Percentiles rank a stretch among this genome's conserved stretches.
Evolutionary conservation across 139 green algal genomes (phyloP).

Genomic region (Haematococcus sp.): DNA sequence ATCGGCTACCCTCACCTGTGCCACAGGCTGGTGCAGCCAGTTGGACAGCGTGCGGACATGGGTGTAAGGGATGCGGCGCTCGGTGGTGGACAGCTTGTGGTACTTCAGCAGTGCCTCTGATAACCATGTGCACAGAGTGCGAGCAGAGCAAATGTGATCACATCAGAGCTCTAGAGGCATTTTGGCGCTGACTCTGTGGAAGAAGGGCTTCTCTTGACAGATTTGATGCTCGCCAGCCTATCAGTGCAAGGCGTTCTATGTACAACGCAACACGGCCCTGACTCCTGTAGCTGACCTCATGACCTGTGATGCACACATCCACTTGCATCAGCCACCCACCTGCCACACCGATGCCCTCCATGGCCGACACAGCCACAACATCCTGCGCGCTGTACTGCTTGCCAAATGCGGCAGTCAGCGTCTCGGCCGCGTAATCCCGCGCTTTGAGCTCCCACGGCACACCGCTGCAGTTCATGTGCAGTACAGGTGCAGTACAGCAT

Average conservation of each 20-base stretch:
- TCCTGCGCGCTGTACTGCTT: conserved; percentile 6
- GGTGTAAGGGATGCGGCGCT: conserved; percentile 43
- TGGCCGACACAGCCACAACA: conserved; percentile 51
- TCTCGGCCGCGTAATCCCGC: conserved; percentile 48
- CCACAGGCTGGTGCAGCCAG: conserved; percentile 41
- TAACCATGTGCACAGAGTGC: too few relatives aligned
- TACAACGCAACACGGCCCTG: too few relatives aligned
- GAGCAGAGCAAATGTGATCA: too few relatives aligned
- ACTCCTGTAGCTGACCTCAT: too few relatives aligned
- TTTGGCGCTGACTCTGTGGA: too few relatives aligned
- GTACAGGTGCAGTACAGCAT: too few relatives aligned
- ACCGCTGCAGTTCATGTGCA: conserved; percentile 7
- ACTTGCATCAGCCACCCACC: not conserved
- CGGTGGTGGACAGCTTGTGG: conserved; percentile 29
- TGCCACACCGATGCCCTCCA: conserved; percentile 52
- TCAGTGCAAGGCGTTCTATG: too few relatives aligned
- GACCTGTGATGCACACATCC: too few relatives aligned
- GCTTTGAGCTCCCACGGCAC: conserved; percentile 43
- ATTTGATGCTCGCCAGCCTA: too few relatives aligned
- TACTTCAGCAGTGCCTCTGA: conserved; percentile 39
- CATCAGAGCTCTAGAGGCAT: too few relatives aligned
- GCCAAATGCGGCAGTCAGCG: conserved; percentile 33
- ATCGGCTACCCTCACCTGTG: too few relatives aligned
- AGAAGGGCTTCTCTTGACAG: too few relatives aligned
- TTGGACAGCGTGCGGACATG: conserved; percentile 45